A percentile compares a stretch with the other conserved stretches of the same genome.
phyloP scores from a whole-genome alignment of 257 asterid genomes.

The Solanum raphanifolium region DNA sequence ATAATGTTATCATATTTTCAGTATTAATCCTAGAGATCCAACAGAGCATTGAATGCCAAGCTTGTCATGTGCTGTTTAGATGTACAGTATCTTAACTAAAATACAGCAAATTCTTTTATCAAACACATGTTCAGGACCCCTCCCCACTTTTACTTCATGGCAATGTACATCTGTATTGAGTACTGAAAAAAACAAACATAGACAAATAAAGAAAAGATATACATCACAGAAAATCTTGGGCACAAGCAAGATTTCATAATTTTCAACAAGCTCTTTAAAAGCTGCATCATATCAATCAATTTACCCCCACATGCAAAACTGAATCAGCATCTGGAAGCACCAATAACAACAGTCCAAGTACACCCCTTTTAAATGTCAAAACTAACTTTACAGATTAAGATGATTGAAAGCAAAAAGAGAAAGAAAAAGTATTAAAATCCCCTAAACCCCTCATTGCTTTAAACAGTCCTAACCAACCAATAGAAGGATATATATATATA shows the following conservation, averaged over 20 bases:
- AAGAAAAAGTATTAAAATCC: constrained; percentile 13
- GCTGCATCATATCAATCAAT: neutral
- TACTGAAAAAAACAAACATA: neutral
- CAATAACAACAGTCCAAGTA: constrained; percentile 32
- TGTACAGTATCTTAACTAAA: neutral
- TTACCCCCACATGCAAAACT: neutral
- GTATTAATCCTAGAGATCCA: neutral
- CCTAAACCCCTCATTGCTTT: constrained; percentile 19
- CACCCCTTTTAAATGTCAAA: constrained; percentile 21
- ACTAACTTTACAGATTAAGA: constrained; percentile 36
- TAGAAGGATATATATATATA: constrained; percentile 6
- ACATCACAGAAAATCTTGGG: neutral
- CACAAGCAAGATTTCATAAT: neutral
- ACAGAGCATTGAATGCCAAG: neutral
- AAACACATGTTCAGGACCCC: neutral
- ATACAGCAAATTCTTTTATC: neutral
- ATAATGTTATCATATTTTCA: neutral
- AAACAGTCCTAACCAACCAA: constrained; percentile 13
- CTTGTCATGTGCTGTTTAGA: neutral
- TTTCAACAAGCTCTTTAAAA: neutral
- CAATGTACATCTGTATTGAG: neutral
- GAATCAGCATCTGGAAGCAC: constrained; percentile 16
- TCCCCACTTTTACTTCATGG: neutral
- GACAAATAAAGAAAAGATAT: neutral
- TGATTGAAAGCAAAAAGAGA: constrained; percentile 4